phyloP scores from a whole-genome alignment of 192 early-diverging fungal genomes.

The Rhizophagus prolifer region DNA sequence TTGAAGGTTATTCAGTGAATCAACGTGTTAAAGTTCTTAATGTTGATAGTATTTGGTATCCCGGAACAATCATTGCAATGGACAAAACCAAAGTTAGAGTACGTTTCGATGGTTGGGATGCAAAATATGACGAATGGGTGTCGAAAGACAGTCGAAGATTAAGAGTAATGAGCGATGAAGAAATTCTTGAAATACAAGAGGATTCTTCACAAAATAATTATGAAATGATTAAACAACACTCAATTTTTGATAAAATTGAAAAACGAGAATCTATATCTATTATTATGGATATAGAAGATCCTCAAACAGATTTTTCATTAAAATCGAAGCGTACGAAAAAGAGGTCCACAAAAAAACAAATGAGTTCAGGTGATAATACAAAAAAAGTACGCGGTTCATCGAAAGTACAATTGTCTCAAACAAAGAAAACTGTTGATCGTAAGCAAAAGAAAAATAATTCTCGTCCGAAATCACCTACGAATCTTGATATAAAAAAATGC shows the following conservation, averaged over 20 bases:
- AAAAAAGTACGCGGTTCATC: background rate
- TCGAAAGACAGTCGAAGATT: constrained; percentile 46
- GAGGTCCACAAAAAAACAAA: background rate
- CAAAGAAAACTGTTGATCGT: background rate
- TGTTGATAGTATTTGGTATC: constrained; percentile 47
- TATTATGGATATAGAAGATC: background rate
- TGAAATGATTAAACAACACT: background rate
- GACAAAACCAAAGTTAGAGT: constrained; percentile 43
- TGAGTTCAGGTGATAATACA: background rate
- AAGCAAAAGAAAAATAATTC: background rate
- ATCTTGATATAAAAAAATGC: background rate
- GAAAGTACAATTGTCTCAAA: background rate
- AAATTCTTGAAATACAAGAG: constrained; percentile 3
- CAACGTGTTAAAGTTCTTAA: constrained; percentile 45
- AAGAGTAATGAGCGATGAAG: constrained; percentile 27
- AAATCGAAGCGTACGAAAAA: background rate
- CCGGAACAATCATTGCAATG: constrained; percentile 41
- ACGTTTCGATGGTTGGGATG: constrained; percentile 51
- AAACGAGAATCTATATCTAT: background rate
- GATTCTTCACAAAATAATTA: background rate
- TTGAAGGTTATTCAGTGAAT: constrained; percentile 35
- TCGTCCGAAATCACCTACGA: background rate
- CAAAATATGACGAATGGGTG: constrained; percentile 54
- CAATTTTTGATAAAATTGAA: background rate
- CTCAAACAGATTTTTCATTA: background rate